phyloP scores from a whole-genome alignment of 805 yeast species.

The Kodamaea laetipori region DNA sequence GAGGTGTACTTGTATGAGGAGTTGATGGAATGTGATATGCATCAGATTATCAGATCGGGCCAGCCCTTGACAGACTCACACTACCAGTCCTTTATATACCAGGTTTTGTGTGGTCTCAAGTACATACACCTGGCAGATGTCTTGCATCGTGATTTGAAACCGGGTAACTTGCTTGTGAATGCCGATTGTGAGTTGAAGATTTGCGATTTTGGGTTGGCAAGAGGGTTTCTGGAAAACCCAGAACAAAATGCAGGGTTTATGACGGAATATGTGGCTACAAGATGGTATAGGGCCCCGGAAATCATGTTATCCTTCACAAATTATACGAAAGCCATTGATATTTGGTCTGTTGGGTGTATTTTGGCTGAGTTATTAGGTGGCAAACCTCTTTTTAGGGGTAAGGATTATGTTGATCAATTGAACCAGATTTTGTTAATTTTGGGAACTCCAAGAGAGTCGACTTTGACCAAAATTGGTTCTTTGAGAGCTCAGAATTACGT shows the following conservation, averaged over 20 bases:
- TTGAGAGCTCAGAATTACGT: conserved; percentile 91
- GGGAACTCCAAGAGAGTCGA: conserved; percentile 80
- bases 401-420: conserved; percentile 93
- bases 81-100: conserved; percentile 90
- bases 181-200: conserved; percentile 96
- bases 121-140: conserved; percentile 92
- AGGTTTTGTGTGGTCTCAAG: conserved; percentile 84
- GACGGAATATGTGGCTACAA: conserved; percentile 96
- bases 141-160: conserved; percentile 91
- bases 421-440: conserved; percentile 81
- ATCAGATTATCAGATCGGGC: conserved; percentile 91
- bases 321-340: conserved; percentile 93
- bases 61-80: conserved; percentile 94
- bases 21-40: conserved; percentile 98
- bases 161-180: conserved; percentile 88
- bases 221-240: conserved; percentile 83
- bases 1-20: conserved; percentile 94
- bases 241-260: conserved; percentile 89
- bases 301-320: conserved; percentile 93
- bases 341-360: conserved; percentile 98
- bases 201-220: conserved; percentile 94
- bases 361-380: conserved; percentile 92
- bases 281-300: conserved; percentile 99
- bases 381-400: conserved; percentile 88
- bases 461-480: conserved; percentile 61